A percentile compares a stretch with the other conserved stretches of the same genome.
phyloP scores from a whole-genome alignment of 495 filamentous ascomycete species.

The Neurospora tetraspora region DNA sequence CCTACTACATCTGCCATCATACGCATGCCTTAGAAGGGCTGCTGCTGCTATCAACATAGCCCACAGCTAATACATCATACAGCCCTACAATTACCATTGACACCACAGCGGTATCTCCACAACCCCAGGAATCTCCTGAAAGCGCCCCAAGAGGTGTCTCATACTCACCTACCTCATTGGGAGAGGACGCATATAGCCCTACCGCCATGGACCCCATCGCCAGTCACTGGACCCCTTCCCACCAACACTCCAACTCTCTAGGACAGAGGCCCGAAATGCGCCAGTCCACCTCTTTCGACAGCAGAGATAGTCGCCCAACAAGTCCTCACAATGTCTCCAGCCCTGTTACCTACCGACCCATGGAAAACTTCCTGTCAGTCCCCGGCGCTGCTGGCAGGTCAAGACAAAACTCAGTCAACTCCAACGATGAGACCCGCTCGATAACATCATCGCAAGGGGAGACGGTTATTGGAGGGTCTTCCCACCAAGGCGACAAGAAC shows the following conservation, averaged over 20 bases:
- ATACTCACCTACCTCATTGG: conserved; percentile 36
- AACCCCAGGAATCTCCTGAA: conserved; percentile 12
- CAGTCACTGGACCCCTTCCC: conserved; percentile 37
- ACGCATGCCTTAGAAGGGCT: neutral
- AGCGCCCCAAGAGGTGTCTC: conserved; percentile 3
- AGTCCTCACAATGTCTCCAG: conserved; percentile 86
- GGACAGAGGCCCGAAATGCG: conserved; percentile 45
- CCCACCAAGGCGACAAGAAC: conserved; percentile 29
- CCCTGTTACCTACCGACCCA: conserved; percentile 40
- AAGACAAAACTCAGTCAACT: conserved; percentile 45
- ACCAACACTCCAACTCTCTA: conserved; percentile 21
- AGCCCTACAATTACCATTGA: conserved; percentile 68
- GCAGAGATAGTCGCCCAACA: conserved; percentile 67
- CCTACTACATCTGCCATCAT: neutral
- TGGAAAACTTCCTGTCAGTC: conserved; percentile 39
- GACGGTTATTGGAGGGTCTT: conserved; percentile 25
- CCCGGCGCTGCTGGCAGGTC: conserved; percentile 35
- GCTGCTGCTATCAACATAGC: conserved; percentile 3
- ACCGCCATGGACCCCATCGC: conserved; percentile 33
- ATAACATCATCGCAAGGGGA: conserved; percentile 34
- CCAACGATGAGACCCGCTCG: conserved; percentile 39
- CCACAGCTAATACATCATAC: conserved; percentile 1
- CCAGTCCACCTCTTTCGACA: conserved; percentile 58
- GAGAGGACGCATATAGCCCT: conserved; percentile 34
- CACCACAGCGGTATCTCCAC: conserved; percentile 48